Percentiles rank a stretch among this genome's conserved stretches.
phyloP scores from a whole-genome alignment of 177 flowering plant genomes.

The Vitis hybrid region DNA sequence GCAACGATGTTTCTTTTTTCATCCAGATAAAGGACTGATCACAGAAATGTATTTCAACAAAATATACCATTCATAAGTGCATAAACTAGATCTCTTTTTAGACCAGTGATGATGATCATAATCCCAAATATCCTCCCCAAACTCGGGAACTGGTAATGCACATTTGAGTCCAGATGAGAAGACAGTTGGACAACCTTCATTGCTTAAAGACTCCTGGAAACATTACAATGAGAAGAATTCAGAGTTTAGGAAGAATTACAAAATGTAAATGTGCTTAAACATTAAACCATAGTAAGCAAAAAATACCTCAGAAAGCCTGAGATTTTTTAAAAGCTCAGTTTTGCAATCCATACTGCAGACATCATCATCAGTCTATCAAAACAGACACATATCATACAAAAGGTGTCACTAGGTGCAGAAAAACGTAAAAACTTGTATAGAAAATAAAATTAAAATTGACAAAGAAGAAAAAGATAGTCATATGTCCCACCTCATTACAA shows the following conservation, averaged over 20 bases:
- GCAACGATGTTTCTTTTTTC: neutral
- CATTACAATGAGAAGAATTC: neutral
- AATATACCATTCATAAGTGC: conserved; percentile 71
- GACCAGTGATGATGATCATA: conserved; percentile 55
- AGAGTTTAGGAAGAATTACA: neutral
- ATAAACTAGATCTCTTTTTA: conserved; percentile 55
- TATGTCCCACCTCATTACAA: conserved; percentile 65
- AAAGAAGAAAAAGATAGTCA: neutral
- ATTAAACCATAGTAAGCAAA: neutral
- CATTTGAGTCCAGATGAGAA: conserved; percentile 26
- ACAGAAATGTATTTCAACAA: neutral
- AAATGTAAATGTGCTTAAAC: neutral
- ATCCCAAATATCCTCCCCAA: conserved; percentile 63
- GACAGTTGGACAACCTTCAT: conserved; percentile 17
- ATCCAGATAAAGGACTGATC: neutral
- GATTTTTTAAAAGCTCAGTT: conserved; percentile 45
- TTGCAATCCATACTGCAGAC: conserved; percentile 94
- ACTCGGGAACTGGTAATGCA: conserved; percentile 31
- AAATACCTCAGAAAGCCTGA: conserved; percentile 37
- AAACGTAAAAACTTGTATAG: too few species aligned
- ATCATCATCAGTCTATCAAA: conserved; percentile 78
- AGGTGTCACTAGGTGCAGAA: neutral
- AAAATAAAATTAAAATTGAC: neutral
- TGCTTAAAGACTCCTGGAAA: conserved; percentile 33
- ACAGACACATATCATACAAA: conserved; percentile 3